These are phyloP conservation scores for Phytophthora cryptogea DNA, from an alignment of 352 stramenopile genomes.

Conservation along the genomic window DNA sequence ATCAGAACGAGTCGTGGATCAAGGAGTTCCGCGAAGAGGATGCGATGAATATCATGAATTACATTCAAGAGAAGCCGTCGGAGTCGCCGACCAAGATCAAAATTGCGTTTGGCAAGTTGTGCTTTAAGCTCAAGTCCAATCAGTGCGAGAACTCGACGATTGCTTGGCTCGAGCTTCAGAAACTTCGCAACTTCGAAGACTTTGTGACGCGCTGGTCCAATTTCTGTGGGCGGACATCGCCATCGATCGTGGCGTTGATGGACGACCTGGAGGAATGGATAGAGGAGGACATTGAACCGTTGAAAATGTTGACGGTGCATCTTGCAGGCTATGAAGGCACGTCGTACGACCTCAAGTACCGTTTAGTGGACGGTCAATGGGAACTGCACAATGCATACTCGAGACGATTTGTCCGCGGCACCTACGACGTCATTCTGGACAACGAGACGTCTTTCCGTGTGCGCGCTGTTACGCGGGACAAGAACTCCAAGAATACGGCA, in stretches of 20 bases:
- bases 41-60: slow-evolving; percentile 25
- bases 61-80: slow-evolving; percentile 22
- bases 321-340: slow-evolving; percentile 13
- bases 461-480: slow-evolving; percentile 29
- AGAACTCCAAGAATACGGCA: slow-evolving; percentile 4
- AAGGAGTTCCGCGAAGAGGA: slow-evolving; percentile 36
- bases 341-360: slow-evolving; percentile 47
- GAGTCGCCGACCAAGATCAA: slow-evolving; percentile 19
- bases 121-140: slow-evolving; percentile 35
- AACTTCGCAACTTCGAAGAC: slow-evolving; percentile 25
- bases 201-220: slow-evolving; percentile 47
- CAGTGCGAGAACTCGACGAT: slow-evolving; percentile 26
- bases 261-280: slow-evolving; percentile 36
- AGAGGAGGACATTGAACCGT: slow-evolving; percentile 12
- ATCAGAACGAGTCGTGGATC: slow-evolving; percentile 26
- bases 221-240: slow-evolving; percentile 25
- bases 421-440: slow-evolving; percentile 41
- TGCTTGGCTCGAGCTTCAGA: slow-evolving; percentile 38
- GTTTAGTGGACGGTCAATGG: slow-evolving; percentile 40
- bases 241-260: slow-evolving; percentile 27
- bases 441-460: slow-evolving; percentile 39
- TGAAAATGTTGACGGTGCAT: slow-evolving; percentile 30
- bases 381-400: slow-evolving; percentile 21
- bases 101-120: slow-evolving; percentile 38
- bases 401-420: slow-evolving; percentile 19